A percentile compares a stretch with the other conserved stretches of the same genome.
Conservation (phyloP, 768 basidiomycete genomes). For the Collybiopsis luxurians region DNA sequence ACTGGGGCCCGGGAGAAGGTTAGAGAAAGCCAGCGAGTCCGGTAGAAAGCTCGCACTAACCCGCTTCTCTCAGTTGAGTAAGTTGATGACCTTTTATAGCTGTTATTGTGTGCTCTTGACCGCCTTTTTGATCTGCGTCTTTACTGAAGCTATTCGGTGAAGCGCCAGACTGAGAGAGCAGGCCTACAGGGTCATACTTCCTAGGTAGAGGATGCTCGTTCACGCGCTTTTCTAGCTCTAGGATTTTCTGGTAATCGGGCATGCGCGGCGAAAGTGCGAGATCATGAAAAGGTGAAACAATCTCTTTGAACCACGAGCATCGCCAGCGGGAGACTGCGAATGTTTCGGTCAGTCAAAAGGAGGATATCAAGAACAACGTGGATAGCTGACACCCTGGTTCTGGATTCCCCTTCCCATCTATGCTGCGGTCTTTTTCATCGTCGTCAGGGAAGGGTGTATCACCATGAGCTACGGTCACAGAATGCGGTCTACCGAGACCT, state of each 20-base stretch:
- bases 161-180: no score
- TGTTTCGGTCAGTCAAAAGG: slow-evolving; percentile 23
- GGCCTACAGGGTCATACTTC: background rate
- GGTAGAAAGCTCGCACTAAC: background rate
- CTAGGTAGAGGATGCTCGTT: background rate
- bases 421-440: slow-evolving; percentile 11
- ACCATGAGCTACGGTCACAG: slow-evolving; percentile 26
- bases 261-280: slow-evolving; percentile 32
- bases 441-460: slow-evolving; percentile 36
- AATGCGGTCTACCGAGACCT: slow-evolving; percentile 32
- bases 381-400: background rate
- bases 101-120: background rate
- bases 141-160: no score
- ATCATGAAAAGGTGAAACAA: slow-evolving; percentile 31
- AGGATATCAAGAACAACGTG: slow-evolving; percentile 12
- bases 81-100: background rate
- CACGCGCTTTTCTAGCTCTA: slow-evolving; percentile 12
- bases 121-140: no score
- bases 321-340: slow-evolving; percentile 3
- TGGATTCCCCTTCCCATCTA: background rate
- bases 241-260: slow-evolving; percentile 37
- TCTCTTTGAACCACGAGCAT: background rate
- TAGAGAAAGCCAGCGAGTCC: no score
- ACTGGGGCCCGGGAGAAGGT: slow-evolving; percentile 24
- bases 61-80: slow-evolving; percentile 34